Evolutionary conservation across 495 filamentous ascomycete species (phyloP).

Genomic region (Trichoderma erinaceum): DNA sequence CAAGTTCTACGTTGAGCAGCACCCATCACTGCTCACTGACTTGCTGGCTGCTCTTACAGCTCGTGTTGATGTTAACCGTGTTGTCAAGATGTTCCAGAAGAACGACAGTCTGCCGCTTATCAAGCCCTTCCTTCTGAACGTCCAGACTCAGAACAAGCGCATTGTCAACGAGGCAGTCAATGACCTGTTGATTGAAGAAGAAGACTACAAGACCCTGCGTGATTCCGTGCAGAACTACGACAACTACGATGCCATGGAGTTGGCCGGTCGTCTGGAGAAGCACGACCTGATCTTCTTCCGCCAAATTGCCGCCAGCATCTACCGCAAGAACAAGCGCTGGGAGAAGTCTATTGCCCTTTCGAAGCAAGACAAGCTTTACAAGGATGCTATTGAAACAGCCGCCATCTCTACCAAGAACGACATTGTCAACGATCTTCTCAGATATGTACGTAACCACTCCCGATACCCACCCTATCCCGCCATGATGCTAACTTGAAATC

Average conservation of each 20-base stretch:
- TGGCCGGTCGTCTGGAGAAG: constrained; percentile 88
- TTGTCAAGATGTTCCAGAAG: constrained; percentile 96
- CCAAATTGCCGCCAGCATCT: constrained; percentile 96
- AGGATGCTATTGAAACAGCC: constrained; percentile 98
- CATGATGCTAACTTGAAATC: constrained; percentile 23
- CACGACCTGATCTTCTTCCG: constrained; percentile 99
- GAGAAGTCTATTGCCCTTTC: constrained; percentile 98
- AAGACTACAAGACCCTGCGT: constrained; percentile 96
- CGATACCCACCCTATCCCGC: constrained; percentile 17
- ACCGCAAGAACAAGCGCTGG: constrained; percentile 99
- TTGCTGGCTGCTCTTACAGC: constrained; percentile 85
- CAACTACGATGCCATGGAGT: constrained; percentile 96
- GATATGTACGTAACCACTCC: constrained; percentile 70
- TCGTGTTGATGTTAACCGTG: constrained; percentile 95
- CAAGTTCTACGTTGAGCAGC: constrained; percentile 97
- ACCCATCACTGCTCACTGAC: constrained; percentile 91
- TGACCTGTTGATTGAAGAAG: constrained; percentile 95
- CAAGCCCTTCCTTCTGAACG: constrained; percentile 97
- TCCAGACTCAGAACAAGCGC: constrained; percentile 95
- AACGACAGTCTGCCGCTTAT: constrained; percentile 98
- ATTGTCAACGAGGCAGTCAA: constrained; percentile 98
- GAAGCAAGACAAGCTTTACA: constrained; percentile 99
- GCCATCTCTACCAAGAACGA: constrained; percentile 89
- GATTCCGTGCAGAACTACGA: constrained; percentile 98
- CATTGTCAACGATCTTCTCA: constrained; percentile 89